These are phyloP conservation scores for Hordeum marinum DNA, from an alignment of 176 grass and related monocot genomes.

Conservation along the genomic window DNA sequence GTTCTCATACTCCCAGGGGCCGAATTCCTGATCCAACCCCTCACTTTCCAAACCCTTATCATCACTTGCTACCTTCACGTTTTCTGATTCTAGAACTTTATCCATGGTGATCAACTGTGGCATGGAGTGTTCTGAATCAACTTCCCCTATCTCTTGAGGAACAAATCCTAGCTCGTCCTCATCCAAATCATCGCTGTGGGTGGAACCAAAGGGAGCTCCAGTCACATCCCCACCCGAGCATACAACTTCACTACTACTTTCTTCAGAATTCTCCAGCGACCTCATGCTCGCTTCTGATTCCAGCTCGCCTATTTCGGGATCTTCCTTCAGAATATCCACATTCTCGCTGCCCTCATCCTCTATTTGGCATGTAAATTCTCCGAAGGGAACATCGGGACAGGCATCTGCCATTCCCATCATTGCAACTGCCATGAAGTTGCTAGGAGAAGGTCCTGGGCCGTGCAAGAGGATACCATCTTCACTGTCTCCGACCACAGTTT, in stretches of 20 bases:
- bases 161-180: not conserved
- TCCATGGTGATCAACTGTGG: not conserved
- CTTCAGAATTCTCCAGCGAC: not conserved
- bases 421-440: slow-evolving; percentile 6
- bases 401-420: slow-evolving; percentile 12
- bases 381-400: slow-evolving; percentile 13
- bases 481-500: not conserved
- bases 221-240: not conserved
- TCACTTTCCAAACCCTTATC: not conserved
- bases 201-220: not conserved
- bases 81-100: not conserved
- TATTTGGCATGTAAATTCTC: slow-evolving; percentile 25
- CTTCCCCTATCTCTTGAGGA: not conserved
- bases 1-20: slow-evolving; percentile 13
- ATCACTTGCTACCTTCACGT: not conserved
- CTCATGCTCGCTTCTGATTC: not conserved
- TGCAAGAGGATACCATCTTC: not conserved
- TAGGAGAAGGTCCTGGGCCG: not conserved
- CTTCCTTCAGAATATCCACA: not conserved
- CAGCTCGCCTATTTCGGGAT: not conserved
- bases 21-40: not conserved
- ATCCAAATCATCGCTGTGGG: slow-evolving; percentile 2
- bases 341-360: not conserved
- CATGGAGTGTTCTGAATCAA: not conserved
- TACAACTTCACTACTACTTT: not conserved